phyloP scores from a whole-genome alignment of 2,329 filamentous ascomycete species.

The Ophidiomyces ophidiicola region DNA sequence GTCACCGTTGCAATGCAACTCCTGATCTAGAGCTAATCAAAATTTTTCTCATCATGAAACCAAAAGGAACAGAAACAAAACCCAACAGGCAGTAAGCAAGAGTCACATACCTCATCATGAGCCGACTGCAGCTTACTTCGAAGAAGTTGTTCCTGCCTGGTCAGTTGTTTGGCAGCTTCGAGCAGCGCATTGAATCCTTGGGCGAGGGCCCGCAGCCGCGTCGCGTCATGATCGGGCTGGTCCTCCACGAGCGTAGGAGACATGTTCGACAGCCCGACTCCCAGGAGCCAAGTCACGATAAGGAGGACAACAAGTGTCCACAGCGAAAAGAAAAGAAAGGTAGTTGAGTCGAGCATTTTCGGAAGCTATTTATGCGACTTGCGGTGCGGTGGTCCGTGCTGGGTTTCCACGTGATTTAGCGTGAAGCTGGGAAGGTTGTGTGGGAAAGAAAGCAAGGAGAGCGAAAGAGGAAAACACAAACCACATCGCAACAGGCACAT shows the following conservation, averaged over 20 bases:
- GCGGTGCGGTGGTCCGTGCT: constrained; percentile 5
- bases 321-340: not conserved
- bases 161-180: constrained; percentile 30
- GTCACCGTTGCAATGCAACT: constrained; percentile 53
- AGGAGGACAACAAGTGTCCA: constrained; percentile 3
- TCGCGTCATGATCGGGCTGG: constrained; percentile 25
- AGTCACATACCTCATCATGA: constrained; percentile 30
- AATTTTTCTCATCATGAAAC: constrained; percentile 39
- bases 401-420: constrained; percentile 7
- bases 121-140: constrained; percentile 29
- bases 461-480: not conserved
- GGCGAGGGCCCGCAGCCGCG: constrained; percentile 26
- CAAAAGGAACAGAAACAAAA: constrained; percentile 5
- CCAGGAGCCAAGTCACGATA: not conserved
- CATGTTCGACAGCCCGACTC: constrained; percentile 1
- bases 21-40: constrained; percentile 74
- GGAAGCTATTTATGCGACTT: constrained; percentile 4
- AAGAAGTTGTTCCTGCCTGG: constrained; percentile 29
- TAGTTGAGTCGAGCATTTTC: constrained; percentile 1
- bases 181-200: constrained; percentile 33
- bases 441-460: not conserved
- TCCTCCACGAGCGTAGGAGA: constrained; percentile 14
- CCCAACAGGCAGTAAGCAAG: constrained; percentile 6
- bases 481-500: not conserved
- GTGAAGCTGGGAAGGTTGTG: not conserved